phyloP scores from a whole-genome alignment of 768 basidiomycete genomes.

The Rickenella mellea region DNA sequence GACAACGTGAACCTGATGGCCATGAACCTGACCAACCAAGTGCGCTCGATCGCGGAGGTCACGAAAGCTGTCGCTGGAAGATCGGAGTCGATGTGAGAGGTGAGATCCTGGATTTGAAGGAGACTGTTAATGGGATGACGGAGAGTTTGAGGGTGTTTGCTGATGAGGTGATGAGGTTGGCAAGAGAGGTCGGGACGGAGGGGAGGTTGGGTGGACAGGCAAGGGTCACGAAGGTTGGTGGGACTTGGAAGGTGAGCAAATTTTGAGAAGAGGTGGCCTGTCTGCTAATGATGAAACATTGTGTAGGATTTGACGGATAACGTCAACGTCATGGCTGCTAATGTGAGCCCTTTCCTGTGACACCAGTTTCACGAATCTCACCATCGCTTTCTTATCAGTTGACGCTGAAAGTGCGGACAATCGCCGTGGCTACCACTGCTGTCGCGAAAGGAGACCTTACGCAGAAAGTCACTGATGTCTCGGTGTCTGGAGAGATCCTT shows the following conservation, averaged over 20 bases:
- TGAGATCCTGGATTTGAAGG: constrained; percentile 31
- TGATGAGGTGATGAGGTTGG: constrained; percentile 22
- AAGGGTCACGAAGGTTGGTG: constrained; percentile 85
- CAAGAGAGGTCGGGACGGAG: constrained; percentile 61
- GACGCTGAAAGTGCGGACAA: constrained; percentile 88
- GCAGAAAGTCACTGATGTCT: constrained; percentile 86
- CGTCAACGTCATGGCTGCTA: constrained; percentile 93
- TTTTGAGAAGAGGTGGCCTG: not conserved
- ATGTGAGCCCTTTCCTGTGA: constrained; percentile 37
- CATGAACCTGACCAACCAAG: constrained; percentile 17
- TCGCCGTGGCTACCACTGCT: constrained; percentile 89
- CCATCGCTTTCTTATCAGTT: constrained; percentile 36
- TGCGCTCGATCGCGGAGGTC: constrained; percentile 18
- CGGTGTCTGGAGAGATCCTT: constrained; percentile 94
- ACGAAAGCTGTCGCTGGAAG: constrained; percentile 25
- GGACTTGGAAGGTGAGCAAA: constrained; percentile 76
- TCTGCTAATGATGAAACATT: constrained; percentile 5
- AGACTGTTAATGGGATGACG: constrained; percentile 36
- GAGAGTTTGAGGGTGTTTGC: constrained; percentile 15
- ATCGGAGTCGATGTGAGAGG: constrained; percentile 33
- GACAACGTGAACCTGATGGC: too few species aligned
- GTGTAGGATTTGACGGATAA: constrained; percentile 82
- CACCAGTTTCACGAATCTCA: not conserved
- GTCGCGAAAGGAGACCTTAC: constrained; percentile 92
- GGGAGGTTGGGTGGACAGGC: constrained; percentile 50